Percentiles rank a stretch among this genome's conserved stretches.
Evolutionary conservation across 2,329 filamentous ascomycete genomes (phyloP).

Genomic region (Phyllosticta capitalensis): DNA sequence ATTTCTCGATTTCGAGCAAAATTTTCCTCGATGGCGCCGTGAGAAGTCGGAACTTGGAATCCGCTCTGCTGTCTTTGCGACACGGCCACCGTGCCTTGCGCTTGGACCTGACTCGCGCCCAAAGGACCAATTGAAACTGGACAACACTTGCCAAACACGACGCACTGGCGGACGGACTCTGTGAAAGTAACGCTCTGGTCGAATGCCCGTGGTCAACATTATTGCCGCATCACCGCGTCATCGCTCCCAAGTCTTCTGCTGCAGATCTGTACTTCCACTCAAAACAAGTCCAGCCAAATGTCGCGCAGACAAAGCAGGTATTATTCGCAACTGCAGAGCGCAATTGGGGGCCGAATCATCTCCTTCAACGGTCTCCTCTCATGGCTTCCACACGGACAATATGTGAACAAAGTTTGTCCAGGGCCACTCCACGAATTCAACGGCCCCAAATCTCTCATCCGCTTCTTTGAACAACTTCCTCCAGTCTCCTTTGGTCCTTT

Average conservation of each 20-base stretch:
- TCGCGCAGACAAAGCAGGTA: too few relatives aligned
- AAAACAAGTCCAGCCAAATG: too few relatives aligned
- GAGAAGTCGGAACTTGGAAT: not conserved
- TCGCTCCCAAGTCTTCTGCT: too few relatives aligned
- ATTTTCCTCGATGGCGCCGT: not conserved
- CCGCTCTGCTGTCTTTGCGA: not conserved
- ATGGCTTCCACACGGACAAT: not conserved
- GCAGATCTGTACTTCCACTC: too few relatives aligned
- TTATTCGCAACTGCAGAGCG: not conserved
- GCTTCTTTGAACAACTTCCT: slow-evolving; percentile 1
- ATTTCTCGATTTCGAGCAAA: not conserved
- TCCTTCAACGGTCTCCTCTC: too few relatives aligned
- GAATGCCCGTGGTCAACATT: too few relatives aligned
- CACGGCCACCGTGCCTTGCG: not conserved
- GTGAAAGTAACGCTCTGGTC: too few relatives aligned
- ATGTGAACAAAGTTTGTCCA: not conserved
- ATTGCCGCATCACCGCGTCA: too few relatives aligned
- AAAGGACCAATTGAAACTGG: not conserved
- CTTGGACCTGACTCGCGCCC: not conserved
- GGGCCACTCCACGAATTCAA: not conserved
- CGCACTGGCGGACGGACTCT: too few relatives aligned
- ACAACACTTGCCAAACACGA: not conserved
- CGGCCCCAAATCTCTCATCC: slow-evolving; percentile 4
- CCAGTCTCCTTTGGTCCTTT: slow-evolving; percentile 4
- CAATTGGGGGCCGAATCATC: not conserved